Evolutionary conservation across 805 yeast genomes (phyloP).

Genomic region (Clavispora vitiphila): DNA sequence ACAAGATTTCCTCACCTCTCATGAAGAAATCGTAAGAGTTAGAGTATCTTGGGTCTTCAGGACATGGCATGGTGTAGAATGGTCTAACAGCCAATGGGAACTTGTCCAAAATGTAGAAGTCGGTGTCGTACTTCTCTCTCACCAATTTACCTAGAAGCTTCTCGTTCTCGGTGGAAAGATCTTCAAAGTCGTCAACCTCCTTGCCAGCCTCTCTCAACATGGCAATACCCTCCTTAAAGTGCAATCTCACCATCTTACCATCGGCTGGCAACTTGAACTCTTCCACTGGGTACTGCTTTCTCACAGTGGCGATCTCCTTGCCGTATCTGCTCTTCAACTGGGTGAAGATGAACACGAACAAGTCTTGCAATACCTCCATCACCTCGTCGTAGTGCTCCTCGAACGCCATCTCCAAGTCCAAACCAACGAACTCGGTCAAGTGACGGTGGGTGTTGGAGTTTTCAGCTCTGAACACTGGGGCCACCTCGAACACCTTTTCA

Average conservation of each 20-base stretch:
- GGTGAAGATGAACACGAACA: conserved; percentile 84
- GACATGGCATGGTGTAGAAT: conserved; percentile 98
- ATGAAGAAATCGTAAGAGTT: conserved; percentile 98
- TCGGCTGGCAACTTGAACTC: conserved; percentile 92
- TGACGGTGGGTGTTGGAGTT: conserved; percentile 99
- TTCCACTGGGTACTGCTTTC: conserved; percentile 95
- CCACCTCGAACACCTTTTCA: conserved; percentile 92
- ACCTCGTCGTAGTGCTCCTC: conserved; percentile 98
- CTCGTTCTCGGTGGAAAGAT: conserved; percentile 90
- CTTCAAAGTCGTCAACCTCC: conserved; percentile 82
- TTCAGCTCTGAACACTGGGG: conserved; percentile 98
- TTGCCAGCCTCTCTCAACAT: conserved; percentile 84
- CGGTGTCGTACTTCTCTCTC: conserved; percentile 92
- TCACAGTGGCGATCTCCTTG: conserved; percentile 80
- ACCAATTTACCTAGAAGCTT: conserved; percentile 87
- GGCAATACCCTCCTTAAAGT: conserved; percentile 86
- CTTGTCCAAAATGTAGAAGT: conserved; percentile 95
- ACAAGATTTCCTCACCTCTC: conserved; percentile 98
- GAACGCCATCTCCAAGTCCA: conserved; percentile 96
- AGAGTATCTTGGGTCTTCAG: conserved; percentile 86
- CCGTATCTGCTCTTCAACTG: conserved; percentile 77
- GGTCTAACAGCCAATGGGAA: conserved; percentile 97
- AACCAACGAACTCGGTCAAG: conserved; percentile 97
- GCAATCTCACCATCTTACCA: conserved; percentile 88
- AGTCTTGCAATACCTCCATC: conserved; percentile 52